A percentile compares a stretch with the other conserved stretches of the same genome.
Evolutionary conservation across 1,139 yeast genomes (phyloP).

Genomic region (Lodderomyces elongisporus): DNA sequence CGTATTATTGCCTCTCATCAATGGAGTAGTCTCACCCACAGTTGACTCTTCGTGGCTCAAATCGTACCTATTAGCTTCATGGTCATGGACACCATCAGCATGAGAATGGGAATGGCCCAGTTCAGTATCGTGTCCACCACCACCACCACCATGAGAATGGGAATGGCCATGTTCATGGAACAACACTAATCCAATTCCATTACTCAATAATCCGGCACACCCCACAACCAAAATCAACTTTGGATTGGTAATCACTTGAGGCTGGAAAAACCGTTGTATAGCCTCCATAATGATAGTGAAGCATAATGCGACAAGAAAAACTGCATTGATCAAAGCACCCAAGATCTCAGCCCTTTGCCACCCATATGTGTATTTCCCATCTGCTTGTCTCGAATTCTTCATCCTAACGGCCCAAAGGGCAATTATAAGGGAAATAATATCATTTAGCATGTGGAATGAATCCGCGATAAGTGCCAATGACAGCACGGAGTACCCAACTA

Average conservation of each 20-base stretch:
- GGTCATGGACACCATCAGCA: conserved; percentile 3
- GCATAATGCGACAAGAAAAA: conserved; percentile 85
- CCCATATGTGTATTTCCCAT: conserved; percentile 86
- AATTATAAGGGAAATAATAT: conserved; percentile 79
- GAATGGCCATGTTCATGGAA: conserved; percentile 89
- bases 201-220: conserved; percentile 72
- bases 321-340: conserved; percentile 92
- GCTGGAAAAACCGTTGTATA: conserved; percentile 77
- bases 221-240: conserved; percentile 79
- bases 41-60: conserved; percentile 11
- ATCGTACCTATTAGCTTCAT: conserved; percentile 3
- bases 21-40: conserved; percentile 13
- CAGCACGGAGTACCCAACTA: conserved; percentile 82
- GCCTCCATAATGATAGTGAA: conserved; percentile 92
- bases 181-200: conserved; percentile 73
- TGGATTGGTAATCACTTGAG: conserved; percentile 76
- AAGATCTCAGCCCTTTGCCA: conserved; percentile 96
- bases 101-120: conserved; percentile 21
- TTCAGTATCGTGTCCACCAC: conserved; percentile 11
- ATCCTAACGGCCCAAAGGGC: conserved; percentile 97
- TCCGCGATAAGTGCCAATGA: conserved; percentile 93
- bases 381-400: conserved; percentile 77
- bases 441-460: conserved; percentile 96
- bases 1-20: conserved; percentile 7
- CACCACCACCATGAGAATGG: conserved; percentile 42